These are phyloP conservation scores for Candida tunisiensis DNA, from an alignment of 1,139 yeast genomes.

Conservation along the genomic window DNA sequence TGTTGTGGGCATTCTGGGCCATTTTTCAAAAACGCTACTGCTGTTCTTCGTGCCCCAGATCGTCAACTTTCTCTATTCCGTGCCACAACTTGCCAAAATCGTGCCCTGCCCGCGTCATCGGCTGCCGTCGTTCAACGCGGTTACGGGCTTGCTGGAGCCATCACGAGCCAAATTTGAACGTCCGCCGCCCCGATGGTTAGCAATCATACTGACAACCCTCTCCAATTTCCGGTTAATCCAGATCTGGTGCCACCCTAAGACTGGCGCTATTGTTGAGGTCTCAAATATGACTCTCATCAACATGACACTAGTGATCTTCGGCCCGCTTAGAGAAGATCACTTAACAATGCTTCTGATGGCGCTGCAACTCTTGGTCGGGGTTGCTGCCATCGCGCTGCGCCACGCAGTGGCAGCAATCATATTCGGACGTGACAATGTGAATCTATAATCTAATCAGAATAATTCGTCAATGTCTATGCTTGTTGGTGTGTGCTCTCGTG, in stretches of 20 bases:
- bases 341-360: conserved; percentile 43
- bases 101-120: conserved; percentile 96
- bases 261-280: conserved; percentile 22
- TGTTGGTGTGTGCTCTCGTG: no score
- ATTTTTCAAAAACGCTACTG: conserved; percentile 82
- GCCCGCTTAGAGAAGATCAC: conserved; percentile 75
- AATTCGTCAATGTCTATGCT: neutral
- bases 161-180: conserved; percentile 31
- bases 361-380: conserved; percentile 50
- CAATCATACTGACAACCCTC: conserved; percentile 20
- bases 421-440: conserved; percentile 79
- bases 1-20: conserved; percentile 89
- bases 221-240: conserved; percentile 33
- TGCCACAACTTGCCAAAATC: conserved; percentile 73
- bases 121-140: conserved; percentile 54
- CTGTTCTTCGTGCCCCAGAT: conserved; percentile 83
- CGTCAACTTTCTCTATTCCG: conserved; percentile 70
- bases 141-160: conserved; percentile 66
- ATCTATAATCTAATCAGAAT: neutral
- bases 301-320: conserved; percentile 65
- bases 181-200: conserved; percentile 14
- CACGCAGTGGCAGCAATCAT: conserved; percentile 77
- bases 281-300: conserved; percentile 84
- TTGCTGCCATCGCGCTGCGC: conserved; percentile 50
- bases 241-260: conserved; percentile 25